Evolutionary conservation across 2,329 filamentous ascomycete genomes (phyloP).

Genomic region (Proliferodiscus dingleyae): DNA sequence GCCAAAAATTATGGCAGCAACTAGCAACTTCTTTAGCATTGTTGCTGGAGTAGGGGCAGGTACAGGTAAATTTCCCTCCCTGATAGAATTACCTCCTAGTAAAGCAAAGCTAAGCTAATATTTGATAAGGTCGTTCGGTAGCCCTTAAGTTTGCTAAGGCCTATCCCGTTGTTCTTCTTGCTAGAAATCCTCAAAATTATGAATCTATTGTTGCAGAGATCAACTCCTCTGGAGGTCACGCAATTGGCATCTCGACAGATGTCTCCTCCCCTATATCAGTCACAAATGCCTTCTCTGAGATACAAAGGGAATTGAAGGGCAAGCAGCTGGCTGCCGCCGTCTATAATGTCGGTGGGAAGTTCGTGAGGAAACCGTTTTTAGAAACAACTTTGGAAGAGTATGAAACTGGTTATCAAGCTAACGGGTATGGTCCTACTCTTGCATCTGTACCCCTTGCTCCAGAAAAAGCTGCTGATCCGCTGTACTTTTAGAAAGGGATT

Average conservation of each 20-base stretch:
- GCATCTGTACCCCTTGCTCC: not conserved
- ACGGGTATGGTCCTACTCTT: conserved; percentile 39
- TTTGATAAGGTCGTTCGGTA: conserved; percentile 37
- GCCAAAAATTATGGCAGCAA: conserved; percentile 19
- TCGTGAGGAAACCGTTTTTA: conserved; percentile 52
- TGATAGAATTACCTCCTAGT: not conserved
- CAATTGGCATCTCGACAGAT: conserved; percentile 66
- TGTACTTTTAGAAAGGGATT: conserved; percentile 45
- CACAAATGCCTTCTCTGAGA: conserved; percentile 55
- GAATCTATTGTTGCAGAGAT: conserved; percentile 65
- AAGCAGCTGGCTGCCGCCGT: conserved; percentile 59
- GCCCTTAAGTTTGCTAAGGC: conserved; percentile 56
- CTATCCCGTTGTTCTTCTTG: conserved; percentile 72
- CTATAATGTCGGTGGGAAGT: conserved; percentile 58
- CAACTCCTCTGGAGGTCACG: conserved; percentile 59
- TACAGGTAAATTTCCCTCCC: conserved; percentile 42
- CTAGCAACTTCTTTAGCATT: conserved; percentile 56
- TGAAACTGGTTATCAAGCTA: conserved; percentile 40
- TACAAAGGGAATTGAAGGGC: conserved; percentile 53
- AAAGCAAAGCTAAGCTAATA: not conserved
- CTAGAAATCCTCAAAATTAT: conserved; percentile 62
- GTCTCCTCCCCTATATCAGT: conserved; percentile 49
- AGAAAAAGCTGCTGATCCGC: conserved; percentile 1
- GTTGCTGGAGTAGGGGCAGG: conserved; percentile 70
- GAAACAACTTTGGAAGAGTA: conserved; percentile 49